Percentiles rank a stretch among this genome's conserved stretches.
Evolutionary conservation across 2,329 filamentous ascomycete genomes (phyloP).

Genomic region (Aspergillus aculeatus): DNA sequence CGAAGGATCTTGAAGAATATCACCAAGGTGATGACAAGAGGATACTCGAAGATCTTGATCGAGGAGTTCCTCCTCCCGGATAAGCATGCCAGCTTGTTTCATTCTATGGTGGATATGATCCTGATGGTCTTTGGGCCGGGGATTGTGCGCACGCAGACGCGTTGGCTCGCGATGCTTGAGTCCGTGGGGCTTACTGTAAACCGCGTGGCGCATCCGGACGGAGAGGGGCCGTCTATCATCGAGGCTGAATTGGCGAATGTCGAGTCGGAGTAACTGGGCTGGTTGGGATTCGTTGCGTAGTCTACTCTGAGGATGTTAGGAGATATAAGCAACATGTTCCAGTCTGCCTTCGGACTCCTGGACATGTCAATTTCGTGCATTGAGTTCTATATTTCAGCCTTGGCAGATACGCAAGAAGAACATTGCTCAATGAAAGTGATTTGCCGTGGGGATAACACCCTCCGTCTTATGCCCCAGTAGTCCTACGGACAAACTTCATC

Average conservation of each 20-base stretch:
- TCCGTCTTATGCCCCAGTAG: no score
- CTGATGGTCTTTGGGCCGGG: slow-evolving; percentile 29
- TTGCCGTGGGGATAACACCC: no score
- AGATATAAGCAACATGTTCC: no score
- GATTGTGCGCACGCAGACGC: slow-evolving; percentile 21
- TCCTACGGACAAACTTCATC: no score
- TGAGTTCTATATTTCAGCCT: no score
- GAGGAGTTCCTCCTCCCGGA: slow-evolving; percentile 29
- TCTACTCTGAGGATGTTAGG: no score
- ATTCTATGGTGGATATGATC: slow-evolving; percentile 24
- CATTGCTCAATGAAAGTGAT: no score
- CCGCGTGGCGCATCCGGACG: slow-evolving; percentile 20
- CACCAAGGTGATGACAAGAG: slow-evolving; percentile 22
- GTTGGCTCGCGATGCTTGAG: slow-evolving; percentile 19
- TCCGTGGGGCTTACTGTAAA: slow-evolving; percentile 18
- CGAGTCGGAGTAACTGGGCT: no score
- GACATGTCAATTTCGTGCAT: no score
- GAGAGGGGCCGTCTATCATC: slow-evolving; percentile 21
- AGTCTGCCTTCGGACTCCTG: no score
- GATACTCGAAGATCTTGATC: slow-evolving; percentile 26
- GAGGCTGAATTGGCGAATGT: slow-evolving; percentile 15
- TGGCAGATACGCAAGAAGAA: no score
- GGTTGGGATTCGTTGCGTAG: no score
- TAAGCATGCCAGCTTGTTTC: slow-evolving; percentile 17
- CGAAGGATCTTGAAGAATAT: slow-evolving; percentile 22